These are phyloP conservation scores for Saturnispora ahearnii DNA, from an alignment of 805 yeast species.

Conservation along the genomic window DNA sequence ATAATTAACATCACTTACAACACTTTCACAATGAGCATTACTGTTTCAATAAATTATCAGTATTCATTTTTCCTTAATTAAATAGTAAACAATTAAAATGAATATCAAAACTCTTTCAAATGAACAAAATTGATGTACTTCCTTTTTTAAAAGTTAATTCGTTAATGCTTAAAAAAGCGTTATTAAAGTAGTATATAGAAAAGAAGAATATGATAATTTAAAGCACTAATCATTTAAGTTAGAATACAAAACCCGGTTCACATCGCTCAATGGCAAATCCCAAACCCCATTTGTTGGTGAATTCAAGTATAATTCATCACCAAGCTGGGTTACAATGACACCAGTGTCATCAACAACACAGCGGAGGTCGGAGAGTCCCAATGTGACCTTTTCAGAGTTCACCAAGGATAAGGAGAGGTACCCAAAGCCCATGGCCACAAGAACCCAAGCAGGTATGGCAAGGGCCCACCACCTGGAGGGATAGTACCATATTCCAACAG, in stretches of 20 bases:
- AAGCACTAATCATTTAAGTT: background rate
- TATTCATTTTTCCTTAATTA: no score
- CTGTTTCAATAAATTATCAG: no score
- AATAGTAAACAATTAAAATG: no score
- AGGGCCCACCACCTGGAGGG: conserved; percentile 93
- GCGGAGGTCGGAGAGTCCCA: conserved; percentile 46
- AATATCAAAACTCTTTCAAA: no score
- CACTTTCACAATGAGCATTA: no score
- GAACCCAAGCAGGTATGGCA: conserved; percentile 60
- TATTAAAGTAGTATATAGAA: background rate
- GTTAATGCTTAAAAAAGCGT: no score
- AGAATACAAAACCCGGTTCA: conserved; percentile 52
- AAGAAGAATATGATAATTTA: no score
- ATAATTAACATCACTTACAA: no score
- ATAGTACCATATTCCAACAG: conserved; percentile 58
- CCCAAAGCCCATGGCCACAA: conserved; percentile 62
- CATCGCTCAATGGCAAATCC: conserved; percentile 71
- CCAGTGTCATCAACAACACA: conserved; percentile 64
- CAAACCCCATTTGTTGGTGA: conserved; percentile 73
- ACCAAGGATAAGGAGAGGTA: conserved; percentile 65
- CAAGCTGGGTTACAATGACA: conserved; percentile 19
- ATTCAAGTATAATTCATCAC: conserved; percentile 35
- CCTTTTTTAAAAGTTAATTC: no score
- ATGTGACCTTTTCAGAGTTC: conserved; percentile 68
- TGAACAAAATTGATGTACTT: no score